Percentiles rank a stretch among this genome's conserved stretches.
Evolutionary conservation across 768 basidiomycete species (phyloP).

Genomic region (Russula sp.): DNA sequence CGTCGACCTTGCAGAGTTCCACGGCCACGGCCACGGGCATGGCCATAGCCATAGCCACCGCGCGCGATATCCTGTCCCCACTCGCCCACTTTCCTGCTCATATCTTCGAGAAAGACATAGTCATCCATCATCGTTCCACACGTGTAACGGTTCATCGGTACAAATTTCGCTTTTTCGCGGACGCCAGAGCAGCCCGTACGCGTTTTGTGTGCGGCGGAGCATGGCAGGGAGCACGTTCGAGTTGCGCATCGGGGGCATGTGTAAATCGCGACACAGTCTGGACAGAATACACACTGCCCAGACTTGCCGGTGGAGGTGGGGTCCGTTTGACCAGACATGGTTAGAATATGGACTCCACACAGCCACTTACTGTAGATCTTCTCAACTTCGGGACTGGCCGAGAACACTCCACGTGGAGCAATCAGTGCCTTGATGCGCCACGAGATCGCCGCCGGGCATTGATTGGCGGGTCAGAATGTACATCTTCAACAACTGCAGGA

Average conservation of each 20-base stretch:
- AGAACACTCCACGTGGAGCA: neutral
- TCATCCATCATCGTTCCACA: conserved; percentile 90
- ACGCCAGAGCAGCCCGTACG: conserved; percentile 61
- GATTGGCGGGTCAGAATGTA: neutral
- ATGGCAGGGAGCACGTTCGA: conserved; percentile 71
- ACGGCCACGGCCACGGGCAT: conserved; percentile 60
- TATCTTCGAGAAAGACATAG: conserved; percentile 81
- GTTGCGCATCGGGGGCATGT: conserved; percentile 73
- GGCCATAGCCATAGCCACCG: conserved; percentile 60
- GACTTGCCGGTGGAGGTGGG: conserved; percentile 3
- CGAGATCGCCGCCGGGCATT: neutral
- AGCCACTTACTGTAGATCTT: neutral
- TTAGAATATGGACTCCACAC: neutral
- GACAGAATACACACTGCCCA: conserved; percentile 24
- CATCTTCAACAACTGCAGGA: neutral
- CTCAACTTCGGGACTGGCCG: neutral
- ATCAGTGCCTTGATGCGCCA: neutral
- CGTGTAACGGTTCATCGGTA: conserved; percentile 79
- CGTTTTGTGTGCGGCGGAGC: conserved; percentile 67
- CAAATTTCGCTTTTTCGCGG: conserved; percentile 68
- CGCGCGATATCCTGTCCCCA: conserved; percentile 71
- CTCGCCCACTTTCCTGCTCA: conserved; percentile 67
- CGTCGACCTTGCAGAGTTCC: conserved; percentile 33
- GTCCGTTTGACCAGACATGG: conserved; percentile 2
- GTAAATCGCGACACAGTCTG: conserved; percentile 49